phyloP scores from a whole-genome alignment of 2,329 filamentous ascomycete genomes.

The Cordyceps militaris region DNA sequence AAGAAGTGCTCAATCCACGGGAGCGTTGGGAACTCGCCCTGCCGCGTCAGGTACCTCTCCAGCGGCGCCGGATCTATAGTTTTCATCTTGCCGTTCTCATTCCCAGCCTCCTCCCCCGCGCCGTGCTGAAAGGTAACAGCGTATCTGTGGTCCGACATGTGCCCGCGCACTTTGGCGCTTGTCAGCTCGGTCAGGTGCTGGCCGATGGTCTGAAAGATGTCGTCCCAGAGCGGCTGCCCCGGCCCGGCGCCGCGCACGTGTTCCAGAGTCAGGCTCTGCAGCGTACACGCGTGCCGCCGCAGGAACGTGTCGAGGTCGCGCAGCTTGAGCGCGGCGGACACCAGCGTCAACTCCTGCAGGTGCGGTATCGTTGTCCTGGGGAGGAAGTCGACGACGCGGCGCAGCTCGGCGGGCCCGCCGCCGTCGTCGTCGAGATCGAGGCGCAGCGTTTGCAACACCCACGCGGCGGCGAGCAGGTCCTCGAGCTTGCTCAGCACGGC shows the following conservation, averaged over 20 bases:
- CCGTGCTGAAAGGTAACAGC: neutral
- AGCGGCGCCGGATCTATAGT: neutral
- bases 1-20: neutral
- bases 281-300: neutral
- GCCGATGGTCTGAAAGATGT: neutral
- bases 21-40: neutral
- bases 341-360: neutral
- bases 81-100: neutral
- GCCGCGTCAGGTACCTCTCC: neutral
- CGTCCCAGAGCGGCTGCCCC: neutral
- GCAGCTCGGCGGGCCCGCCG: neutral
- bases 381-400: neutral
- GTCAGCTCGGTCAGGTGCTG: neutral
- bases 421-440: neutral
- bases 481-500: conserved; percentile 2
- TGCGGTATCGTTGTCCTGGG: neutral
- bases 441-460: conserved; percentile 1
- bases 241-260: neutral
- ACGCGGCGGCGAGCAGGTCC: neutral
- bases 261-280: neutral
- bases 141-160: neutral
- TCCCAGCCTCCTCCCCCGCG: neutral
- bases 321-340: neutral
- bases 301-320: neutral
- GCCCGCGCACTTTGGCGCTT: neutral